Percentiles rank a stretch among this genome's conserved stretches.
Conservation (phyloP, 495 filamentous ascomycete species). For the Monascus purpureus region DNA sequence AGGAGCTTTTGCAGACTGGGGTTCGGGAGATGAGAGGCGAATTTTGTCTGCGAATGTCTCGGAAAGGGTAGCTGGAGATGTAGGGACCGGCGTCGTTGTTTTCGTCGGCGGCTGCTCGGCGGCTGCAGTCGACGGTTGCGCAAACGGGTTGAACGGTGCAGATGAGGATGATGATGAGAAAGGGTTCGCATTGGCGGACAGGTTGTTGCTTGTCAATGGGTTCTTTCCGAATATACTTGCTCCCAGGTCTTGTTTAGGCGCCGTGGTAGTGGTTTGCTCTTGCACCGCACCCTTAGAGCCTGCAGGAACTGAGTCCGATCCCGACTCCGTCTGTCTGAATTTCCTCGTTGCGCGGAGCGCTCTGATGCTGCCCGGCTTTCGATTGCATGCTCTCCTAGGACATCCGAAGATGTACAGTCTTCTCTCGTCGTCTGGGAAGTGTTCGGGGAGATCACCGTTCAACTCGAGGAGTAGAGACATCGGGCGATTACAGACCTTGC, state of each 20-base stretch:
- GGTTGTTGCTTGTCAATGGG: conserved; percentile 22
- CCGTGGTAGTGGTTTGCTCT: conserved; percentile 10
- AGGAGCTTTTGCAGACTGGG: conserved; percentile 19
- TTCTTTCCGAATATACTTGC: conserved; percentile 39
- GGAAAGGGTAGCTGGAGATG: conserved; percentile 33
- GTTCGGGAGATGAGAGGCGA: conserved; percentile 32
- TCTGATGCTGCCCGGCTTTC: conserved; percentile 68
- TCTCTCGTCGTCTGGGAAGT: conserved; percentile 73
- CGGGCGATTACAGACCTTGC: conserved; percentile 72
- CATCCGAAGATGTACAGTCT: conserved; percentile 78
- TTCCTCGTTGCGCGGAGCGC: conserved; percentile 50
- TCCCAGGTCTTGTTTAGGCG: conserved; percentile 39
- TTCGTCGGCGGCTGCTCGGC: conserved; percentile 14
- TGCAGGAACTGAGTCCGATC: no score
- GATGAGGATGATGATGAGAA: conserved; percentile 32
- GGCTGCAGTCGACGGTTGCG: conserved; percentile 23
- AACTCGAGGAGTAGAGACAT: conserved; percentile 83
- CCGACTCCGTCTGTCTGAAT: conserved; percentile 20
- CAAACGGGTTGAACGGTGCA: conserved; percentile 32
- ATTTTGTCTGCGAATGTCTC: conserved; percentile 62
- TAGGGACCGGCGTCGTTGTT: conserved; percentile 9
- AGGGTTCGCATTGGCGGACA: conserved; percentile 41
- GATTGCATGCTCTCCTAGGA: conserved; percentile 60
- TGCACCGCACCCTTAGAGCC: no score
- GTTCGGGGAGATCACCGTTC: conserved; percentile 77